Conservation (phyloP, 768 basidiomycete species). For the Pleurotus eryngii region DNA sequence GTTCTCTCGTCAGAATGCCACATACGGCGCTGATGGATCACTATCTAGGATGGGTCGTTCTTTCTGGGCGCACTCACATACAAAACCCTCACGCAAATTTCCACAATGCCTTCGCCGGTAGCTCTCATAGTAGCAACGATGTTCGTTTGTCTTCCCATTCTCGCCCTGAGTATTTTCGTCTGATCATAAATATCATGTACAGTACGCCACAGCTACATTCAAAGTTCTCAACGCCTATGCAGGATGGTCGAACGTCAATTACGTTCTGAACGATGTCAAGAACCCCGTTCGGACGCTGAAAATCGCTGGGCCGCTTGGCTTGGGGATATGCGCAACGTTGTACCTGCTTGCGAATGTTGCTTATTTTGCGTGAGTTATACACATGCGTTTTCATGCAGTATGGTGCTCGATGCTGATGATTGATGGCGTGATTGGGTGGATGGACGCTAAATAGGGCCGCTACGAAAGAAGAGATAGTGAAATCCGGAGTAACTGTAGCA, state of each 20-base stretch:
- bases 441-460: conserved; percentile 27
- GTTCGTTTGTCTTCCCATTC: conserved; percentile 20
- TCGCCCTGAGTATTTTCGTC: conserved; percentile 7
- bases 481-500: conserved; percentile 52
- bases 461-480: conserved; percentile 44
- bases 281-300: conserved; percentile 59
- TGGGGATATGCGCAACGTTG: conserved; percentile 48
- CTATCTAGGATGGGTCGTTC: conserved; percentile 49
- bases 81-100: conserved; percentile 52
- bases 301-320: conserved; percentile 59
- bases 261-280: conserved; percentile 59
- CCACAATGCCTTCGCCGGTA: conserved; percentile 49
- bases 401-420: not conserved
- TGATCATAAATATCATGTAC: not conserved
- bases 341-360: conserved; percentile 58
- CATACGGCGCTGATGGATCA: not conserved
- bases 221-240: conserved; percentile 44
- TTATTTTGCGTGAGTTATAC: conserved; percentile 40
- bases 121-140: conserved; percentile 43
- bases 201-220: conserved; percentile 63
- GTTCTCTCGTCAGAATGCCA: not conserved
- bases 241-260: conserved; percentile 58
- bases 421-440: not conserved
- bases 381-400: not conserved
- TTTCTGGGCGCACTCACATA: conserved; percentile 49